Conservation (phyloP, 1,284 basidiomycete species). For the Trichosporon ovoides region DNA sequence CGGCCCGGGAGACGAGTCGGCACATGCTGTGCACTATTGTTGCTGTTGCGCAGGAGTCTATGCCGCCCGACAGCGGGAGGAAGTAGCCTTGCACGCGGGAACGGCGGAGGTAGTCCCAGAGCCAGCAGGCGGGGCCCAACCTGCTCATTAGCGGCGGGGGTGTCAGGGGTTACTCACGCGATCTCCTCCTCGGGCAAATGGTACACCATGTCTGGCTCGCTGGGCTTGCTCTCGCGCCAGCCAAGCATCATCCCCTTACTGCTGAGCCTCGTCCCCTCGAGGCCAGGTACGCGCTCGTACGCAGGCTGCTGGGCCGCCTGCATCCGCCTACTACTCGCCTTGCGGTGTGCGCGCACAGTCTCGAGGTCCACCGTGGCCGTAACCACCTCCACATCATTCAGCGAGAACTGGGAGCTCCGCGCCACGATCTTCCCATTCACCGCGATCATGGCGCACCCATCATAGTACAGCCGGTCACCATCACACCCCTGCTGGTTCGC, state of each 20-base stretch:
- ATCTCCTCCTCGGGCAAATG: conserved; percentile 95
- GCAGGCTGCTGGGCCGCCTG: conserved; percentile 72
- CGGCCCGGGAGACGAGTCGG: conserved; percentile 73
- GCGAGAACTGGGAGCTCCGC: conserved; percentile 92
- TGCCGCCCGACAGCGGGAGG: conserved; percentile 92
- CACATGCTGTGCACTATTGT: conserved; percentile 97
- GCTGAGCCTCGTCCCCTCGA: conserved; percentile 66
- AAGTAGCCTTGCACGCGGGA: conserved; percentile 95
- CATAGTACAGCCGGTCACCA: conserved; percentile 95
- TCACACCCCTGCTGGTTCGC: conserved; percentile 99
- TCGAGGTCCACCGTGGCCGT: conserved; percentile 93
- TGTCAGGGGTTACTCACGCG: too few relatives aligned
- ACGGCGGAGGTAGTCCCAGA: conserved; percentile 96
- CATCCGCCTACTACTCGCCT: conserved; percentile 74
- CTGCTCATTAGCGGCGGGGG: too few relatives aligned
- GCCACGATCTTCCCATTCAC: conserved; percentile 88
- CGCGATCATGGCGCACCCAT: conserved; percentile 92
- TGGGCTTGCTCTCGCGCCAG: conserved; percentile 56
- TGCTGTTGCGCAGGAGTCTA: conserved; percentile 94
- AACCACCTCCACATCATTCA: conserved; percentile 92
- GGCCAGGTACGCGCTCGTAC: conserved; percentile 62
- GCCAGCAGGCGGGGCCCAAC: conserved; percentile 94
- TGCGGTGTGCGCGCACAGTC: conserved; percentile 82
- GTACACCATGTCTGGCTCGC: conserved; percentile 61
- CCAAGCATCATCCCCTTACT: conserved; percentile 59